Evolutionary conservation across 2,329 filamentous ascomycete genomes (phyloP).

Genomic region (Trichoderma afroharzianum): DNA sequence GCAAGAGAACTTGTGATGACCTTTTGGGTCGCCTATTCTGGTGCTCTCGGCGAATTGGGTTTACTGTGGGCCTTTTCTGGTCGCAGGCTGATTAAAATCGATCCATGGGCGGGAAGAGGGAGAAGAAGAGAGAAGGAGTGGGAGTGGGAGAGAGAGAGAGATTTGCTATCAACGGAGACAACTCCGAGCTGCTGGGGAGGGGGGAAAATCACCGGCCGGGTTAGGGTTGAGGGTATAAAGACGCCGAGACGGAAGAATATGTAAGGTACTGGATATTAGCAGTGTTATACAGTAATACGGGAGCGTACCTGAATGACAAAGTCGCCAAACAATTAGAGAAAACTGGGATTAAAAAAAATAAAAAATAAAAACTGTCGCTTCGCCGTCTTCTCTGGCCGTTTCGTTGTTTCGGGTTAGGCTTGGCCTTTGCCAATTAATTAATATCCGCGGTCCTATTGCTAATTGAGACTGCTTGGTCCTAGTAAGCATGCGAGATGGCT

Average conservation of each 20-base stretch:
- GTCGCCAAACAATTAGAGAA: background rate
- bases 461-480: background rate
- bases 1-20: background rate
- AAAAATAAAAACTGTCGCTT: background rate
- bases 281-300: background rate
- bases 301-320: background rate
- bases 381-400: background rate
- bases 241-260: background rate
- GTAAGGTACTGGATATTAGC: background rate
- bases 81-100: background rate
- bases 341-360: background rate
- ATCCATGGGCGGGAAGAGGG: background rate
- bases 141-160: background rate
- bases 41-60: constrained; percentile 8
- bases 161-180: background rate
- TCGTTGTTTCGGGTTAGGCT: constrained; percentile 1
- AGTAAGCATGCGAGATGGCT: background rate
- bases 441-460: constrained; percentile 11
- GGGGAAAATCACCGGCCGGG: background rate
- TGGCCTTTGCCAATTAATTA: background rate
- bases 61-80: constrained; percentile 2
- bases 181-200: background rate
- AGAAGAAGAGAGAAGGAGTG: background rate
- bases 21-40: background rate
- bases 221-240: background rate